phyloP scores from a whole-genome alignment of 768 basidiomycete species.

The Kwoniella bestiolae region DNA sequence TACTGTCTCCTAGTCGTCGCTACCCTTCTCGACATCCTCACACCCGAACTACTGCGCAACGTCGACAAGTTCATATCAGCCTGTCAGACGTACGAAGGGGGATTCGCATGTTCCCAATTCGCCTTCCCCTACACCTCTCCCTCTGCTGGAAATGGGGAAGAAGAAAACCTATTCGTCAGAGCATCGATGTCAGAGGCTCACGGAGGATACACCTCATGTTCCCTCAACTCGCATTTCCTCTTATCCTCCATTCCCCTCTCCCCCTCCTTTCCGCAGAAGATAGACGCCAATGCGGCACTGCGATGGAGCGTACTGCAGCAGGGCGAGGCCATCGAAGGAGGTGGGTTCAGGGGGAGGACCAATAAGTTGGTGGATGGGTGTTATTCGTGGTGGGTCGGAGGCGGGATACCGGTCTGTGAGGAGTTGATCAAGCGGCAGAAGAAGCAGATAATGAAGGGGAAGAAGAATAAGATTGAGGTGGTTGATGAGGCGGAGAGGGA shows the following conservation, averaged over 20 bases:
- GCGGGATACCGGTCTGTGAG: conserved; percentile 77
- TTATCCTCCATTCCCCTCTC: conserved; percentile 61
- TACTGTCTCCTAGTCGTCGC: conserved; percentile 89
- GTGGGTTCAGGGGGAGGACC: conserved; percentile 89
- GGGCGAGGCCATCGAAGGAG: conserved; percentile 77
- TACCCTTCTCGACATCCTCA: conserved; percentile 79
- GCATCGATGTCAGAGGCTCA: conserved; percentile 84
- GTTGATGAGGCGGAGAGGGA: conserved; percentile 58
- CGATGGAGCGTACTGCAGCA: conserved; percentile 89
- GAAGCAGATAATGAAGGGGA: conserved; percentile 11
- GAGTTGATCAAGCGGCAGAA: conserved; percentile 54
- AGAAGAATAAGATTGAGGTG: conserved; percentile 21
- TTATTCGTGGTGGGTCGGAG: conserved; percentile 99
- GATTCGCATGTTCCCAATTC: conserved; percentile 80
- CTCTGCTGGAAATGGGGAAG: too few relatives aligned
- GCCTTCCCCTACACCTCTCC: conserved; percentile 63
- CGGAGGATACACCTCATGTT: conserved; percentile 96
- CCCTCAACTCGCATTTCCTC: conserved; percentile 80
- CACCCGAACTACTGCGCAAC: conserved; percentile 79
- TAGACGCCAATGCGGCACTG: conserved; percentile 68
- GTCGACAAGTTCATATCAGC: conserved; percentile 75
- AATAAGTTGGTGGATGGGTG: conserved; percentile 99
- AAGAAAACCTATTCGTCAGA: conserved; percentile 12
- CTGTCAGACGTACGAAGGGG: conserved; percentile 98
- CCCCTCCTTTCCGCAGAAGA: conserved; percentile 55